Evolutionary conservation across 2,329 filamentous ascomycete species (phyloP), one percentile per base, ranked within the genome.

Genomic region (Fusarium stilboides): DNA sequence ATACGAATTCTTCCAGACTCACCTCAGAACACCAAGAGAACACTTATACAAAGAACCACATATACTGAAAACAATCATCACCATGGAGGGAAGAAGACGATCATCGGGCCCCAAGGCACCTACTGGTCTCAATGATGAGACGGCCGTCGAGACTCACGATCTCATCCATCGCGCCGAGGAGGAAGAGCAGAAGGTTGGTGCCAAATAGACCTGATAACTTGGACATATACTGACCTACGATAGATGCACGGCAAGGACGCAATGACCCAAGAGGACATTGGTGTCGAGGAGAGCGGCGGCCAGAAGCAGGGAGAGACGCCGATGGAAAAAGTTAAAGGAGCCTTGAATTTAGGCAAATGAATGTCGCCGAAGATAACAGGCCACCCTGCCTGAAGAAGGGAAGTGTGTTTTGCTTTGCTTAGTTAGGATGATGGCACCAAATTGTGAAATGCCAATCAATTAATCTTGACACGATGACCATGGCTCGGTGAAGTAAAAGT

Each of bases 81-180:
- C 7, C 10, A 72, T 70, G 63, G 15, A 67, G 2, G 59, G 59
- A 61, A 70, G 64, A 62, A 53, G 64, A 45, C 39, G 40, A 45
- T 68, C 67, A 17, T 43, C 46, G 5, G 37, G 40, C 6, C 63
- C 63, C 14, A 70, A 71, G 51, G 49, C 46, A 10, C 50, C 75
- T 1, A 69, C 62, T 15, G 75, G 75, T 20, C 71, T 77, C 44
- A 60, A 72, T 1, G 77, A 79, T 39, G 76, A 78, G 66, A 74
- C 71, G 24, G 78, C 77, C 17, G 52, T 75, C 8, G 77, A 78
- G 54, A 59, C 62, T 8, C 78, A 80, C 45, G 78, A 80, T 19
- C 71, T 80, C 44, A 80, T 80, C 19, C 77, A 79, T 49, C 55
- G 71, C 5, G 78, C 77, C 31, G 78, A 80, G 50, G n/a, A 72